Conservation (phyloP, 306 rosid genomes). For the Gillenia trifoliata region DNA sequence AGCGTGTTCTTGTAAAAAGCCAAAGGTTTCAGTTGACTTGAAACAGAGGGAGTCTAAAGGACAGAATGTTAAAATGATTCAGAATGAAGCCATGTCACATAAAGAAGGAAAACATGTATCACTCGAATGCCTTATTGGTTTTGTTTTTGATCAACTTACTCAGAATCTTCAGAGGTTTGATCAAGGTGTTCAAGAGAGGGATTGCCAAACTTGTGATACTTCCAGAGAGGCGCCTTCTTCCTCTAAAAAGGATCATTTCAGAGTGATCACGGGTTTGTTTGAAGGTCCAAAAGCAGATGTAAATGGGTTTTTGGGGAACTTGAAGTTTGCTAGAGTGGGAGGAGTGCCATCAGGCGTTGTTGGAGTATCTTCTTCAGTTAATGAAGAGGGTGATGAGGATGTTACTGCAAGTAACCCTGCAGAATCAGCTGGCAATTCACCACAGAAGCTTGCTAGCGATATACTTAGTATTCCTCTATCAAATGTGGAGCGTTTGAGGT, state of each 20-base stretch:
- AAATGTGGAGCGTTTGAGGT: slow-evolving; percentile 94
- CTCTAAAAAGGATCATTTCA: slow-evolving; percentile 47
- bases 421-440: slow-evolving; percentile 59
- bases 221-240: slow-evolving; percentile 21
- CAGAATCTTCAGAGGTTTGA: slow-evolving; percentile 63
- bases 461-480: slow-evolving; percentile 84
- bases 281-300: slow-evolving; percentile 68
- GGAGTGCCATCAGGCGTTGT: slow-evolving; percentile 69
- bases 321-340: slow-evolving; percentile 90
- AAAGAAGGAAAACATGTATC: slow-evolving; percentile 58
- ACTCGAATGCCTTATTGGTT: slow-evolving; percentile 69
- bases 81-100: slow-evolving; percentile 29
- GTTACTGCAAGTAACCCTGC: slow-evolving; percentile 41
- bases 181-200: slow-evolving; percentile 37
- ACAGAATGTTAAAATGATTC: slow-evolving; percentile 18
- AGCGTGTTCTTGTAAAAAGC: slow-evolving; percentile 43
- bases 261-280: slow-evolving; percentile 46
- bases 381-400: slow-evolving; percentile 54
- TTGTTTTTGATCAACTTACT: slow-evolving; percentile 61
- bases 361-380: slow-evolving; percentile 54
- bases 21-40: slow-evolving; percentile 44
- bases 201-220: slow-evolving; percentile 23
- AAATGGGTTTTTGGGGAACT: slow-evolving; percentile 80
- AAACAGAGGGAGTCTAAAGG: slow-evolving; percentile 49
- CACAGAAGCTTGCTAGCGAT: slow-evolving; percentile 79